These are phyloP conservation scores for Zygoascus meyerae DNA, from an alignment of 1,139 yeast genomes.

Conservation along the genomic window DNA sequence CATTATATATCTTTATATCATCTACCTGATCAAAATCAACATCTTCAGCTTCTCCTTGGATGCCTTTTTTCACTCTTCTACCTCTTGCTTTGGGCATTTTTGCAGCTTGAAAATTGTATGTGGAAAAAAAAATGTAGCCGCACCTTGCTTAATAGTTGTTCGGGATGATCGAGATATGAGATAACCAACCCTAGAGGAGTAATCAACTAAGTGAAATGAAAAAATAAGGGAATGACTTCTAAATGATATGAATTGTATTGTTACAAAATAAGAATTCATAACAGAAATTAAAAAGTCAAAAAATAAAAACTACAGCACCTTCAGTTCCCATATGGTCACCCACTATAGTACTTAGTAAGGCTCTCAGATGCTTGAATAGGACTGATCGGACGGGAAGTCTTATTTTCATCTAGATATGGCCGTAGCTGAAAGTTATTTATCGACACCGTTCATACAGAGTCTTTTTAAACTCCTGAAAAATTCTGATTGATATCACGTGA, in stretches of 20 bases:
- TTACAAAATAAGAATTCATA: background rate
- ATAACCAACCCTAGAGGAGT: background rate
- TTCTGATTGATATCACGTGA: too few species aligned
- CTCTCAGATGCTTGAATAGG: constrained; percentile 13
- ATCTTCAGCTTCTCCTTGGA: constrained; percentile 6
- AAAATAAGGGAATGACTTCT: background rate
- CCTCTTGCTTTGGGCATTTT: constrained; percentile 12
- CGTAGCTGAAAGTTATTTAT: constrained; percentile 9
- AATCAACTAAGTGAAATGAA: background rate
- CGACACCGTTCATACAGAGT: too few species aligned
- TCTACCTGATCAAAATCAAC: constrained; percentile 11
- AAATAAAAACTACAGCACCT: constrained; percentile 12
- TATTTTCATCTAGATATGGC: constrained; percentile 12
- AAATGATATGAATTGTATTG: background rate
- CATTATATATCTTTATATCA: constrained; percentile 10
- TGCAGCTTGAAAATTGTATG: background rate
- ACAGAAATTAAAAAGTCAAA: background rate
- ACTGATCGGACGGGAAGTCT: constrained; percentile 14
- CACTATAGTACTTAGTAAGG: constrained; percentile 13
- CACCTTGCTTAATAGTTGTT: background rate
- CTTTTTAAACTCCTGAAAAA: too few species aligned
- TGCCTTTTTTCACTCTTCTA: constrained; percentile 9
- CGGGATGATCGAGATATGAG: background rate
- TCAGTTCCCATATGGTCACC: constrained; percentile 14
- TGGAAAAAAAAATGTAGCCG: constrained; percentile 4